Evolutionary conservation across 2,329 filamentous ascomycete species (phyloP).

Genomic region (Venturia nashicola): DNA sequence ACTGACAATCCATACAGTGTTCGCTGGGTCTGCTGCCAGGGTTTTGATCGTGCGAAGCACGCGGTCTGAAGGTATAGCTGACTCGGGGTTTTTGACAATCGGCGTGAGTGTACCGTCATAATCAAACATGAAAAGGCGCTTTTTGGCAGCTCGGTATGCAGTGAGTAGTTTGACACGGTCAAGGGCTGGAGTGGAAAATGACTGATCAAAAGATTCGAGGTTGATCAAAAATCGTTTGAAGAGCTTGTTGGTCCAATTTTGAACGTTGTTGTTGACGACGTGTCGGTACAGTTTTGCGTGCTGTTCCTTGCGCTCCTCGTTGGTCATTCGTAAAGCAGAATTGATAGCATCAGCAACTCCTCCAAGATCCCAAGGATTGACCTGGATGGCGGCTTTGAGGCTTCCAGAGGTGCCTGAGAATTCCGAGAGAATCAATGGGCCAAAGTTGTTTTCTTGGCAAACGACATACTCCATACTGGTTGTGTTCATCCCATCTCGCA

Average conservation of each 20-base stretch:
- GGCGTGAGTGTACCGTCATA: conserved; percentile 94
- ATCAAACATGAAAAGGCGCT: conserved; percentile 94
- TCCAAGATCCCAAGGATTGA: conserved; percentile 88
- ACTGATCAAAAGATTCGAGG: conserved; percentile 62
- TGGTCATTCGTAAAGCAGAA: conserved; percentile 63
- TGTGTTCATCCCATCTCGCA: conserved; percentile 96
- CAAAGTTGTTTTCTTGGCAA: conserved; percentile 76
- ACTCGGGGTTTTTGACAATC: conserved; percentile 82
- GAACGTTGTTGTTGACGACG: conserved; percentile 75
- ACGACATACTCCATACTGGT: conserved; percentile 91
- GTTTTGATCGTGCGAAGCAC: conserved; percentile 69
- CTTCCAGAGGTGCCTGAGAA: conserved; percentile 90
- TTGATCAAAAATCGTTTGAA: conserved; percentile 69
- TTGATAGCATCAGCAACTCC: conserved; percentile 79
- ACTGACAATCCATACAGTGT: conserved; percentile 96
- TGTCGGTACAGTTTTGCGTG: conserved; percentile 69
- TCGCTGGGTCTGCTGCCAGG: conserved; percentile 67
- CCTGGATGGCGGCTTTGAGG: conserved; percentile 76
- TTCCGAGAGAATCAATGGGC: conserved; percentile 86
- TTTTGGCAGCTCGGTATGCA: conserved; percentile 62
- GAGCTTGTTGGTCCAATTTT: conserved; percentile 73
- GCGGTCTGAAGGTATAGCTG: conserved; percentile 75
- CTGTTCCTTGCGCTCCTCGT: conserved; percentile 52
- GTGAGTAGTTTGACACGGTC: conserved; percentile 61
- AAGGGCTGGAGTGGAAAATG: conserved; percentile 67